Evolutionary conservation across 225 moss, liverwort and hornwort genomes (phyloP), one percentile per base, ranked within the genome.

Genomic region (Physcomitrium patens): DNA sequence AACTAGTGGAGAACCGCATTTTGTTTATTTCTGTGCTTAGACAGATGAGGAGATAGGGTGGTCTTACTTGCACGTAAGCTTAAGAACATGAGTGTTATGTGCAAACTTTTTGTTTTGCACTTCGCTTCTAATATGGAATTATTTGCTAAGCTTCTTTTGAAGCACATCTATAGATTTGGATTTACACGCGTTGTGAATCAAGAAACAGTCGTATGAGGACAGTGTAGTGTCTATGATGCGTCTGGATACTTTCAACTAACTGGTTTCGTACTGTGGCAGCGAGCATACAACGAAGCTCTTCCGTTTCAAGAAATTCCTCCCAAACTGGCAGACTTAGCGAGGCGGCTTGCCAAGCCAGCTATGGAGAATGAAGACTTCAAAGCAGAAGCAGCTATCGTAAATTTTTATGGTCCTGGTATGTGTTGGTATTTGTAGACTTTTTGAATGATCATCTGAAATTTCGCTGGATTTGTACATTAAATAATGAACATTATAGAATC

Each of bases 311-410:
- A 84, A 69, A 87, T 99, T 19, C 86, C 95, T 51, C 56, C 71
- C 37, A 82, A 89, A 63, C 71, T 99, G 82, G 85, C 89, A 17
- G 68, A 83, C 31, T 85, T 99, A 42, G 89, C 95, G 22, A 81
- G 89, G 73, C 86, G 86, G 70, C 82, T 99, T 60, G 99, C 99
- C 67, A 82, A 74, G 69, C 91, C 95, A 42, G 95, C 92, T 24
- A 85, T 91, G 90, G 79, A 80, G 26, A 83, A 80, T 62, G 86
- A 79, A 20, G 73, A 84, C 31, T 99, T 93, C 50, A 79, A 80
- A 44, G 93, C 99, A 76, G 89, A 99, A 86, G 93, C 95, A 76
- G 99, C 99, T 16, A 95, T 99, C 52, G 90, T 99, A 46, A 99
- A 99, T 67, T 99, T 90, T 65, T 99, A 99, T 85, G 95, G 99